Base-by-base conservation (phyloP, 805 yeast species). In the Priceomyces medius region DNA sequence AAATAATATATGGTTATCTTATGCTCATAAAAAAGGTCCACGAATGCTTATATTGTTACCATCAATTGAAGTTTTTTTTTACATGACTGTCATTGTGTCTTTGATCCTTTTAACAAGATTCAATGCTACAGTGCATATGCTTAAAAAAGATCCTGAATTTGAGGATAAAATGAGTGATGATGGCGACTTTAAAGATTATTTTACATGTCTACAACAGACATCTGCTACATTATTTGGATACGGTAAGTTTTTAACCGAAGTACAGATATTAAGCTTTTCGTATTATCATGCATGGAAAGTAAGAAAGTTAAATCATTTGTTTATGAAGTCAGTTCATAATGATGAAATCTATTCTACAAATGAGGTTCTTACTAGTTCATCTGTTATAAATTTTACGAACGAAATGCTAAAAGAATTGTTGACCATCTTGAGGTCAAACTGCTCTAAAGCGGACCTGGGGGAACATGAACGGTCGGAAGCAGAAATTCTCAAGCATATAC, bases 251-350 rank as follows among this genome's bases (percentile, higher is more conserved):
- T 29, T 21, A 7, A 21, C 13, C 3, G 38, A 35, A 35, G 38
- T 35, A 7, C 21, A 9, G 18, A 6, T 14, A 17, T 17, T 35
- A 21, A 62, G 68, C 38, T 53, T 57, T 38, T 44, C 68, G 20
- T 66, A 66, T 51, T 66, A 64, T 43, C 56, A 64, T 41, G 70
- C 72, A 1, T 66, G 72, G 72, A 55, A 64, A 46, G 57, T 64
- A 5, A 54, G 21, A 4, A 40, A 35, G 20, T 17, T 35, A 4
- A 29, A 40, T 17, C 28, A 14, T 17, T 35, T 33, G 24, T 34
- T 34, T 23, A 33, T 35, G 37, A 31, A 20, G 10, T 16, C 35
- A 12, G 35, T 35, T 21, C 14, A 29, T 13, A 18, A 13, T 17
- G 38, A 35, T 10, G 38, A 35, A 24, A 14, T 40, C 17, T 35